Evolutionary conservation across 352 stramenopile species (phyloP), one percentile per base, ranked within the genome.

Genomic region (Globisporangium irregulare): DNA sequence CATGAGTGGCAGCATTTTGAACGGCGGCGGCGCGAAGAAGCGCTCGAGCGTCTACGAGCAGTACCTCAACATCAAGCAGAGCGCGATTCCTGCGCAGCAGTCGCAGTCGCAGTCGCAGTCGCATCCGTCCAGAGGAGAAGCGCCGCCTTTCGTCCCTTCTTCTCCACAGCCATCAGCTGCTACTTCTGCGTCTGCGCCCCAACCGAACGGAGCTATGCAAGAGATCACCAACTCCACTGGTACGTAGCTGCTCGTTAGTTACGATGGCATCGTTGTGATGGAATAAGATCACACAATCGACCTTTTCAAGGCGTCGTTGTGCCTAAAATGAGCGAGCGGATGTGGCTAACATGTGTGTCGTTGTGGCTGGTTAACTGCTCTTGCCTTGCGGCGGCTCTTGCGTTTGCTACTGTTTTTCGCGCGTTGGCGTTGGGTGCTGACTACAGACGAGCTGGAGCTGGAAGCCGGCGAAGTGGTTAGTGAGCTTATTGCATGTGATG

Each of bases 391-490:
- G 22, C 57, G 27, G 27, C 27, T 29, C 27, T 29, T 29, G 27
- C 27, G 27, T 48, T 48, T 12, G 18, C 14, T 41, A 25, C 24
- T 24, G 22, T 55, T 3, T 69, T 27, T 22, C 9, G 25, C 15
- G 24, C 15, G 54, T n/a, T 59, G 54, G 24, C 9, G 27, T n/a
- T 22, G 27, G 6, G 8, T 22, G 20, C 55, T 25, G 36, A 1
- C 27, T 29, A 29, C 48, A 87, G 80, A 87, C n/a, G 67, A 84
- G 34, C 65, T 78, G 66, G 80, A 87, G 29, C 71, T 84, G 27
- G 80, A 87, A 72, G 80, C 78, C 64, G 80, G 80, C 70, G 77
- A 86, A 84, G 74, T 85, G 78, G 78, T 87, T 66, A 82, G 74
- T 88, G 78, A 43, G 9, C 38, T 27, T 70, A 22, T 27, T 70